Evolutionary conservation across 2,329 filamentous ascomycete genomes (phyloP), one percentile per base, ranked within the genome.

Genomic region (Aspergillus pseudonomiae): DNA sequence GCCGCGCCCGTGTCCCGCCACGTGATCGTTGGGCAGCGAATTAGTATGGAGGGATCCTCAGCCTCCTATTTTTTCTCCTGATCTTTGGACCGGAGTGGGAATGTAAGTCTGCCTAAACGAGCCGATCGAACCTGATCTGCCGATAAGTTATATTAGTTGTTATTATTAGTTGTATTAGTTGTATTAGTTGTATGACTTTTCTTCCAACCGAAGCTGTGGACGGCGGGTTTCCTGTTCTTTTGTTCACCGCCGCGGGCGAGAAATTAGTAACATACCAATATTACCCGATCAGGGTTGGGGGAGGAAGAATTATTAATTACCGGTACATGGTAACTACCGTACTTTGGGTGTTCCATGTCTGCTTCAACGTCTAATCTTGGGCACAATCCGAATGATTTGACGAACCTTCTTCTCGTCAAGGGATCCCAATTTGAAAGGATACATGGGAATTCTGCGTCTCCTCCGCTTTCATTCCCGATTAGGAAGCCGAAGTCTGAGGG

Each of bases 11-110:
- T 21, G 52, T 55, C 21, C 52, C 52, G n/a, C 10, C 52, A 55
- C 52, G 52, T 55, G 52, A 55, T 26, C 52, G 52, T 55, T 55
- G 52, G 52, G 52, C 52, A 55, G 52, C 52, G 52, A 36, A 55
- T 55, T 55, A 55, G 11, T 55, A 55, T 55, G 52, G 34, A 39
- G 21, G 2, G 34, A 39, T 55, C 32, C 16, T 34, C 34, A 55
- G 52, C 52, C 52, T 55, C 52, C 52, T 55, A 14, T 55, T 36
- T 55, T 54, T 55, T 39, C 48, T 32, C 28, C 26, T 32, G 28
- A n/a, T 32, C 9, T 32, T 32, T n/a, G 7, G 19, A 11, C 2
- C 28, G 30, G 14, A 30, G 14, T 52, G 16, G 28, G 48, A 32
- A 52, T 32, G 48, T 32, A 52, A 52, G 28, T 32, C 48, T 52